Evolutionary conservation across 2,329 filamentous ascomycete species (phyloP).

Genomic region (Chrysoporthe puriensis): DNA sequence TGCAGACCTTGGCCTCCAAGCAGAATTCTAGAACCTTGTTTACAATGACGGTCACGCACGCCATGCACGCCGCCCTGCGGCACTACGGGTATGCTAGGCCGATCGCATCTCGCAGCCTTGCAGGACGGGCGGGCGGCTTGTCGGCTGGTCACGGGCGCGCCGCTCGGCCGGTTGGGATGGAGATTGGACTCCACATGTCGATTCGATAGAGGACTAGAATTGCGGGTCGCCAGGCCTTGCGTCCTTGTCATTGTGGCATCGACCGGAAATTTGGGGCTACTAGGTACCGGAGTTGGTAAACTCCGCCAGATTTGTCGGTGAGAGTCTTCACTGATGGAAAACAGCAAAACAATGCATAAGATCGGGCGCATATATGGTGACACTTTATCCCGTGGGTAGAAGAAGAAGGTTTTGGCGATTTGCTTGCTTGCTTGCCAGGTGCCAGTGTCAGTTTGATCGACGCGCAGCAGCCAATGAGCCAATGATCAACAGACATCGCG

Average conservation of each 20-base stretch:
- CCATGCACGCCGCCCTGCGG: not conserved
- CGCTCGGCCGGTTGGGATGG: not conserved
- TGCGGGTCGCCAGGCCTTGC: constrained; percentile 22
- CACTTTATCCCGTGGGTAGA: too few species aligned
- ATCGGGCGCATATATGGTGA: not conserved
- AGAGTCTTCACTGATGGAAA: not conserved
- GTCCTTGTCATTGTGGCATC: constrained; percentile 9
- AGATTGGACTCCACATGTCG: constrained; percentile 6
- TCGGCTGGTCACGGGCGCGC: not conserved
- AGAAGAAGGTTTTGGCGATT: too few species aligned
- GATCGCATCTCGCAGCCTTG: not conserved
- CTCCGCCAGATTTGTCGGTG: not conserved
- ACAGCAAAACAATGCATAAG: not conserved
- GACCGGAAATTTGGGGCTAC: constrained; percentile 15
- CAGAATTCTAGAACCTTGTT: not conserved
- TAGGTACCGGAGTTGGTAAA: constrained; percentile 12
- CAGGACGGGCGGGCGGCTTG: constrained; percentile 5
- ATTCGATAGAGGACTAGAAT: constrained; percentile 14
- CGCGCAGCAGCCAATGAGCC: not conserved
- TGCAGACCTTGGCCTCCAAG: not conserved
- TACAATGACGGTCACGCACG: not conserved
- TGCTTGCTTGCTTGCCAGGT: too few species aligned
- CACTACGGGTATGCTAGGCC: not conserved
- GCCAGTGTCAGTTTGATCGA: too few species aligned
- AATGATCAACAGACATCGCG: not conserved